Evolutionary conservation across 1,139 yeast genomes (phyloP).

Genomic region (Kazachstania sp.): DNA sequence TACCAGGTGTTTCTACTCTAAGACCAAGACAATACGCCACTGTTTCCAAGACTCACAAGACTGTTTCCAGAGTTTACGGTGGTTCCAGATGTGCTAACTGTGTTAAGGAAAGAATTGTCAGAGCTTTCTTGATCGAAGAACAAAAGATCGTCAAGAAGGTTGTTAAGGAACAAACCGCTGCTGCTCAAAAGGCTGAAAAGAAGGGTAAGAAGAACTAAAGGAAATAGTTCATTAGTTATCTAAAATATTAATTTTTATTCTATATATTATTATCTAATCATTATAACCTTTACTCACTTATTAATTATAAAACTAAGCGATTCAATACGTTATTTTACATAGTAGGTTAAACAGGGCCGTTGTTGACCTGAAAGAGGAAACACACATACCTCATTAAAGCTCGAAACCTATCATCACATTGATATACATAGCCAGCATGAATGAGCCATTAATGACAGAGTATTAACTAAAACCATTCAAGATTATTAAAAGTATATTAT

Average conservation of each 20-base stretch:
- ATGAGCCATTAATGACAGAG: too few relatives aligned
- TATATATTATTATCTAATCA: slow-evolving; percentile 1
- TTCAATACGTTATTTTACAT: not conserved
- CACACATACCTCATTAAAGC: too few relatives aligned
- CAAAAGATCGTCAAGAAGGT: slow-evolving; percentile 99
- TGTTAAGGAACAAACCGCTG: slow-evolving; percentile 86
- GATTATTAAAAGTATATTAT: too few relatives aligned
- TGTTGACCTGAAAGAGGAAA: too few relatives aligned
- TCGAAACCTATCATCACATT: too few relatives aligned
- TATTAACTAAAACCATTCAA: too few relatives aligned
- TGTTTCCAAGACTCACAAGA: slow-evolving; percentile 91
- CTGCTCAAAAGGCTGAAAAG: slow-evolving; percentile 44
- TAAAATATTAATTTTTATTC: not conserved
- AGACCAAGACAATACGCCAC: slow-evolving; percentile 97
- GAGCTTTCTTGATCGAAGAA: slow-evolving; percentile 99
- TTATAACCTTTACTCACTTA: not conserved
- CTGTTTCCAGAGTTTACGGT: slow-evolving; percentile 99
- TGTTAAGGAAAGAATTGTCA: slow-evolving; percentile 96
- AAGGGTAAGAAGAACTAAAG: slow-evolving; percentile 7
- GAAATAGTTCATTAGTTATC: not conserved
- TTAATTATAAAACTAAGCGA: not conserved
- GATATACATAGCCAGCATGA: too few relatives aligned
- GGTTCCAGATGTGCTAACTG: slow-evolving; percentile 98
- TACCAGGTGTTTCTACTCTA: slow-evolving; percentile 86
- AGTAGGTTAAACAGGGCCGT: too few relatives aligned